A percentile compares a stretch with the other conserved stretches of the same genome.
phyloP scores from a whole-genome alignment of 139 green algal genomes.

The Tetraselmis chui region DNA sequence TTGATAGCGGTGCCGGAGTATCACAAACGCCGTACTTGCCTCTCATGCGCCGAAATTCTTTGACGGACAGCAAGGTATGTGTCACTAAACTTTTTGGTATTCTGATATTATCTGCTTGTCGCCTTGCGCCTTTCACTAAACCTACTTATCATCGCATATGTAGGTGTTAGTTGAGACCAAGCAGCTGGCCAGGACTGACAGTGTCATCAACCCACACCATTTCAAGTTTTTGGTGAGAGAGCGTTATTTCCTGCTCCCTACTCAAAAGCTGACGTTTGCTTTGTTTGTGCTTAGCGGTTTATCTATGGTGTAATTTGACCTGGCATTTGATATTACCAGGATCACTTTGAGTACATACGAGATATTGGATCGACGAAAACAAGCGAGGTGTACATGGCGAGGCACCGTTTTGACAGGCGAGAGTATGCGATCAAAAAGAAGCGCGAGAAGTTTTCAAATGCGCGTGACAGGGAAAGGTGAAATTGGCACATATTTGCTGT shows the following conservation, averaged over 20 bases:
- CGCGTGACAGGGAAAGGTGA: constrained; percentile 23
- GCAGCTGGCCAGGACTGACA: constrained; percentile 43
- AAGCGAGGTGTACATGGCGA: constrained; percentile 41
- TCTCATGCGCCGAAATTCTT: neutral
- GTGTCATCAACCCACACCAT: constrained; percentile 37
- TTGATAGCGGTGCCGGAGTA: neutral
- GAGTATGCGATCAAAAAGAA: constrained; percentile 27
- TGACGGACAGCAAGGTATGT: neutral
- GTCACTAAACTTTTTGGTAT: neutral
- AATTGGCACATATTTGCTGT: neutral
- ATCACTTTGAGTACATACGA: constrained; percentile 46
- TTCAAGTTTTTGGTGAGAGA: constrained; percentile 74
- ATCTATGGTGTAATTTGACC: constrained; percentile 28
- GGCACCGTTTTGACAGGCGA: neutral
- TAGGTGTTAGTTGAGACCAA: constrained; percentile 57
- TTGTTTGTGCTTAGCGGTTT: constrained; percentile 31
- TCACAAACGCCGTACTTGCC: neutral
- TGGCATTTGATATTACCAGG: neutral
- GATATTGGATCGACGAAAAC: constrained; percentile 37
- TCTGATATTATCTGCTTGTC: neutral
- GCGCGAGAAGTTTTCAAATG: constrained; percentile 20
- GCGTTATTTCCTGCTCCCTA: constrained; percentile 50
- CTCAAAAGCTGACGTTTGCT: neutral
- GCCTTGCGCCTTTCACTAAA: neutral
- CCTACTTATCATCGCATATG: too few species aligned